phyloP scores from a whole-genome alignment of 169 alveolate genomes.

The Plasmodium coatneyi region DNA sequence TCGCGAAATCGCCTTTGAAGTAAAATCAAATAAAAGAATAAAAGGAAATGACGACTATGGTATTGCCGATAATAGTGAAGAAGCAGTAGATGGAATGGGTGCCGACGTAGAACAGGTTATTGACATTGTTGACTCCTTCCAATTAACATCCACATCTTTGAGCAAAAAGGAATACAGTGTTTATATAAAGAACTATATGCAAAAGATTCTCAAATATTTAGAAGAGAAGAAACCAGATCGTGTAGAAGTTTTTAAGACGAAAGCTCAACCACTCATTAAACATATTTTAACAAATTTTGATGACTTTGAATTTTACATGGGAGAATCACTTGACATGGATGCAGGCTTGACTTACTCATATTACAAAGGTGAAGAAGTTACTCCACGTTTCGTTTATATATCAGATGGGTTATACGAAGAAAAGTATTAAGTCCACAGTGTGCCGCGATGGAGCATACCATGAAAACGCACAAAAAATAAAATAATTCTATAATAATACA shows the following conservation, averaged over 20 bases:
- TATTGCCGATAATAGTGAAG: slow-evolving; percentile 92
- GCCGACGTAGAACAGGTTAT: slow-evolving; percentile 90
- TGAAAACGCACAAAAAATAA: neutral
- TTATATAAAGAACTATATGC: slow-evolving; percentile 92
- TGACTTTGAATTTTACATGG: slow-evolving; percentile 93
- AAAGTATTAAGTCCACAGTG: slow-evolving; percentile 81
- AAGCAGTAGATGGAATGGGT: slow-evolving; percentile 87
- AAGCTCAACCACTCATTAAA: slow-evolving; percentile 91
- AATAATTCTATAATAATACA: neutral
- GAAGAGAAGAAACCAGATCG: slow-evolving; percentile 92
- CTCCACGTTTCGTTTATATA: slow-evolving; percentile 93
- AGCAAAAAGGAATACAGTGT: slow-evolving; percentile 92
- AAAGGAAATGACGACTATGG: slow-evolving; percentile 93
- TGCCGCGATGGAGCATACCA: neutral
- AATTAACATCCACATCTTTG: slow-evolving; percentile 91
- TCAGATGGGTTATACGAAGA: slow-evolving; percentile 93
- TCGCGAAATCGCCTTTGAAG: slow-evolving; percentile 91
- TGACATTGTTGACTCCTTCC: slow-evolving; percentile 93
- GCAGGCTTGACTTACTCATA: slow-evolving; percentile 91
- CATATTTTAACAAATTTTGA: slow-evolving; percentile 90
- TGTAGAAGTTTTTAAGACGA: slow-evolving; percentile 90
- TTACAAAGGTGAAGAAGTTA: slow-evolving; percentile 94
- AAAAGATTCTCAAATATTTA: slow-evolving; percentile 88
- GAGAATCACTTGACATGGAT: slow-evolving; percentile 93
- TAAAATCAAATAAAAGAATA: slow-evolving; percentile 87